Percentiles rank a stretch among this genome's conserved stretches.
These are phyloP conservation scores for Fusarium equiseti DNA, from an alignment of 2,329 filamentous ascomycete species.

Conservation along the genomic window DNA sequence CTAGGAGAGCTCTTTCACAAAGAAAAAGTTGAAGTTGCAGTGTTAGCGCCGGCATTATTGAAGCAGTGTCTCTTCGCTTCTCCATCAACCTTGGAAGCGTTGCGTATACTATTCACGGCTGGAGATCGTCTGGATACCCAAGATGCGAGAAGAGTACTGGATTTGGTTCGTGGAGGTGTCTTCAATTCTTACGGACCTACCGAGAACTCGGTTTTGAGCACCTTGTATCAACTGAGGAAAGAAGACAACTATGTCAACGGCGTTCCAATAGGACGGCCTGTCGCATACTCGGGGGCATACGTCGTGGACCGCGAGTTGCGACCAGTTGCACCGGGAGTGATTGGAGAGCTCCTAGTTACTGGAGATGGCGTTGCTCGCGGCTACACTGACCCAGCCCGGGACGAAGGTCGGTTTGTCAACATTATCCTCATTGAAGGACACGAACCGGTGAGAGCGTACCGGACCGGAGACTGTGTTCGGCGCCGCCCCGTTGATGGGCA, in stretches of 20 bases:
- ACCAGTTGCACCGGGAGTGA: neutral
- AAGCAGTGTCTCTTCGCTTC: neutral
- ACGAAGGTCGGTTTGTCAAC: neutral
- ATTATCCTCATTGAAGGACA: neutral
- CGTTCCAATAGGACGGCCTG: neutral
- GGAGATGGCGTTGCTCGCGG: neutral
- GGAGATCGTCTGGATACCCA: conserved; percentile 38
- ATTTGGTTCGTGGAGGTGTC: neutral
- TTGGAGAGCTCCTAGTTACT: conserved; percentile 1
- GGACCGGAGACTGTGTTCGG: conserved; percentile 47
- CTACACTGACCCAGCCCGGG: neutral
- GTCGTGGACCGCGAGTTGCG: neutral
- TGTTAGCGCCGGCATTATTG: neutral
- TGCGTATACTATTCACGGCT: conserved; percentile 17
- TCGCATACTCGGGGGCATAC: neutral
- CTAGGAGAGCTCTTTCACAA: neutral
- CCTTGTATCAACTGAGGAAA: neutral
- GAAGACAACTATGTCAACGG: neutral
- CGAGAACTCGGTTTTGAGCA: neutral
- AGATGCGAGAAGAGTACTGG: conserved; percentile 5
- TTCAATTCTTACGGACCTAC: neutral
- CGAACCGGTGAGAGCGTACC: neutral
- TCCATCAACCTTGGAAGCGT: neutral
- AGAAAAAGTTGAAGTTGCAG: neutral
- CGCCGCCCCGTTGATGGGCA: conserved; percentile 33